Evolutionary conservation across 2,329 filamentous ascomycete species (phyloP).

Genomic region (Lizonia empirigonia): DNA sequence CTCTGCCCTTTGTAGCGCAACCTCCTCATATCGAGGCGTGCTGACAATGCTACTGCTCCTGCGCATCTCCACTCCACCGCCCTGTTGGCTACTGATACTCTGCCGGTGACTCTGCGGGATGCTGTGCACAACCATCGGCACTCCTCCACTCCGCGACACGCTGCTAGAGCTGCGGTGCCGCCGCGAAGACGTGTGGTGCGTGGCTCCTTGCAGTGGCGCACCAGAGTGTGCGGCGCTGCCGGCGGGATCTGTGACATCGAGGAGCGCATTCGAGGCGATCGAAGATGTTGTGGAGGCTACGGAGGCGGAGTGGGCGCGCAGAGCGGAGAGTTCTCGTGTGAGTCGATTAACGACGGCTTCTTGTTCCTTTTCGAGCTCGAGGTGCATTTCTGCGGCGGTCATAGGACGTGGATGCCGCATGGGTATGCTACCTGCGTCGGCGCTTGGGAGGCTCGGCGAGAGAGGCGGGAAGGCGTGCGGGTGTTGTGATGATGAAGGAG

Average conservation of each 20-base stretch:
- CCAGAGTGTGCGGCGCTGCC: constrained; percentile 49
- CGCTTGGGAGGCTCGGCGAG: constrained; percentile 41
- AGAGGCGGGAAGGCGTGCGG: constrained; percentile 44
- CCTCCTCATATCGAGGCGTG: constrained; percentile 51
- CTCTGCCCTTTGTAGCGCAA: constrained; percentile 52
- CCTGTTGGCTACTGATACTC: constrained; percentile 26
- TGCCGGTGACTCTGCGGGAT: constrained; percentile 45
- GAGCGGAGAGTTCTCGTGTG: constrained; percentile 81
- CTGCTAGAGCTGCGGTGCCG: constrained; percentile 63
- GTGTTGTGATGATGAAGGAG: constrained; percentile 36
- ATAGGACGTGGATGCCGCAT: constrained; percentile 84
- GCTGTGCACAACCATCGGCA: constrained; percentile 31
- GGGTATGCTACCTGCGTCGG: constrained; percentile 62
- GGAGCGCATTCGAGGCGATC: constrained; percentile 57
- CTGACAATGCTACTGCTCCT: constrained; percentile 45
- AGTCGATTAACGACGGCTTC: constrained; percentile 94
- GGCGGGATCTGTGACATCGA: constrained; percentile 54
- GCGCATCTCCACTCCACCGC: constrained; percentile 23
- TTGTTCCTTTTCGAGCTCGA: constrained; percentile 91
- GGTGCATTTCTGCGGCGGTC: constrained; percentile 86
- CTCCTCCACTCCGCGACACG: constrained; percentile 49
- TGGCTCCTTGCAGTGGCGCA: constrained; percentile 51
- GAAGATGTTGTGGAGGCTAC: constrained; percentile 64
- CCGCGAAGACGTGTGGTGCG: constrained; percentile 59
- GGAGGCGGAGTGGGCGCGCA: constrained; percentile 72